Evolutionary conservation across 371 early-diverging fungal genomes (phyloP).

Genomic region (Saksenaea oblongispora): DNA sequence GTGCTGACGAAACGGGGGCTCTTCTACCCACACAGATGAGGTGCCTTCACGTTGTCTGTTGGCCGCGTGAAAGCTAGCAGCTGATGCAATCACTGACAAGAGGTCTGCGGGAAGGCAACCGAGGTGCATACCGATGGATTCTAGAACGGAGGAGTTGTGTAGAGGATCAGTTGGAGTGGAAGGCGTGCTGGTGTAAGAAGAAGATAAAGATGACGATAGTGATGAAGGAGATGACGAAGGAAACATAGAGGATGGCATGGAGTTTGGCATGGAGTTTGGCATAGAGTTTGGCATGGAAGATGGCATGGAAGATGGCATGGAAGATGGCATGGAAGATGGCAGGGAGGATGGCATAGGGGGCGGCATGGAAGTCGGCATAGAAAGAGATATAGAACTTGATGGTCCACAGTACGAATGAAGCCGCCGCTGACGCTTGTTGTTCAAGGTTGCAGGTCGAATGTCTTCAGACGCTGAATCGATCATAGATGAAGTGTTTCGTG

Average conservation of each 20-base stretch:
- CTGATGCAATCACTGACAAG: conserved; percentile 24
- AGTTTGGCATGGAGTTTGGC: background rate
- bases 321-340: background rate
- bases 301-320: background rate
- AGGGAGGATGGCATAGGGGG: background rate
- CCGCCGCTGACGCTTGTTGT: background rate
- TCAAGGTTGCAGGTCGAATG: background rate
- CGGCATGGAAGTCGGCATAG: background rate
- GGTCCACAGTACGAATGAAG: background rate
- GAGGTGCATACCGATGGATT: conserved; percentile 25
- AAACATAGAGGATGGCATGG: background rate
- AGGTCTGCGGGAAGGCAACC: conserved; percentile 22
- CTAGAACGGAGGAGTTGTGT: conserved; percentile 6
- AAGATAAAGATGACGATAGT: background rate
- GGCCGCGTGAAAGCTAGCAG: conserved; percentile 22
- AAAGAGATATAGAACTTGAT: background rate
- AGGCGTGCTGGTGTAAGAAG: background rate
- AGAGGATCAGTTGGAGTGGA: background rate
- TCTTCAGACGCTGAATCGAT: background rate
- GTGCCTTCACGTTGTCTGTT: conserved; percentile 12
- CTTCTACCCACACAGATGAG: background rate
- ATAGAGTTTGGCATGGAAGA: conserved; percentile 4
- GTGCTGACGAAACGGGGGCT: background rate
- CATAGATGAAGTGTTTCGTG: background rate
- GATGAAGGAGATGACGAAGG: conserved; percentile 3